Evolutionary conservation across 306 rosid genomes (phyloP).

Genomic region (Trifolium dubium): DNA sequence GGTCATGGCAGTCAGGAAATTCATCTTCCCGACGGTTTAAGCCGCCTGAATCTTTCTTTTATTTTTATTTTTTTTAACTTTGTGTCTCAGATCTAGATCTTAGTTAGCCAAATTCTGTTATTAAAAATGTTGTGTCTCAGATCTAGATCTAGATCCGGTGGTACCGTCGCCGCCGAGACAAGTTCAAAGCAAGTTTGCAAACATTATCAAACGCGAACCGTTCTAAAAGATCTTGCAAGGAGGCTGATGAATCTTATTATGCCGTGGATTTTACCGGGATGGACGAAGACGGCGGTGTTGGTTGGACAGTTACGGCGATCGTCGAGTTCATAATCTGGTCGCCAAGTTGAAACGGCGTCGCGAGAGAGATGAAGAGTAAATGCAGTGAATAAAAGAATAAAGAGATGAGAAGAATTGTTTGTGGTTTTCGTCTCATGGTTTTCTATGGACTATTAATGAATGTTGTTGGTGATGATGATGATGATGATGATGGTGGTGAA

Average conservation of each 20-base stretch:
- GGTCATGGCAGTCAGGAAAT: no score
- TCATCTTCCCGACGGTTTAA: no score
- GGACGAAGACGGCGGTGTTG: background rate
- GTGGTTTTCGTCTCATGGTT: slow-evolving; percentile 55
- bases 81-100: no score
- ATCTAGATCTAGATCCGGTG: no score
- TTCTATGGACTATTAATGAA: background rate
- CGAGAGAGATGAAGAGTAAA: slow-evolving; percentile 54
- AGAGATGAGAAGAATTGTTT: slow-evolving; percentile 40
- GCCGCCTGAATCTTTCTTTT: no score
- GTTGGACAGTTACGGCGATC: background rate
- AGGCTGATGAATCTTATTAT: background rate
- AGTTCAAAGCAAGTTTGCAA: background rate
- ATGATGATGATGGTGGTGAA: no score
- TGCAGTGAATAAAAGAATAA: slow-evolving; percentile 43
- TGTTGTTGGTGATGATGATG: background rate
- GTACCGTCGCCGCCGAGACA: background rate
- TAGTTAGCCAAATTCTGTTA: no score
- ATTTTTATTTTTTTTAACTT: no score
- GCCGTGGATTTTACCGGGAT: background rate
- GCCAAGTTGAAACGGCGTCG: slow-evolving; percentile 32
- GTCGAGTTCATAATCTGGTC: background rate
- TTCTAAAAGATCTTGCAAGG: slow-evolving; percentile 2
- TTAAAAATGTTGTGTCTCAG: no score
- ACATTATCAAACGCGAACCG: slow-evolving; percentile 4